A percentile compares a stretch with the other conserved stretches of the same genome.
phyloP scores from a whole-genome alignment of 345 rosid species.

The Boechera stricta region DNA sequence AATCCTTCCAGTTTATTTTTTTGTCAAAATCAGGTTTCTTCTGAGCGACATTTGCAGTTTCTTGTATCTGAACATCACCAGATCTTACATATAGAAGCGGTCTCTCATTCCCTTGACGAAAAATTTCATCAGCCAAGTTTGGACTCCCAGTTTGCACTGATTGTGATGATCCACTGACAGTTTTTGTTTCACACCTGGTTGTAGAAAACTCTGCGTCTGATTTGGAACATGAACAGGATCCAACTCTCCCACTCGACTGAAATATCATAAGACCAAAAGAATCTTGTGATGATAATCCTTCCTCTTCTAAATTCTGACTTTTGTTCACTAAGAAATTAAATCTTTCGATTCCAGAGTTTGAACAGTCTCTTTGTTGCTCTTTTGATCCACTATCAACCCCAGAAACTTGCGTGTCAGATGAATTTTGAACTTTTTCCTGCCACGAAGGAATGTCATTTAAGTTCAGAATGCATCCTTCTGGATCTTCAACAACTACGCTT shows the following conservation, averaged over 20 bases:
- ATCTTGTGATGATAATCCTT: slow-evolving; percentile 75
- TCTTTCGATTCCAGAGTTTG: slow-evolving; percentile 51
- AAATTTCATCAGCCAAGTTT: slow-evolving; percentile 51
- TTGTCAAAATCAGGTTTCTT: slow-evolving; percentile 42
- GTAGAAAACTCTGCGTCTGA: slow-evolving; percentile 68
- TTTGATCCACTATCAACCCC: slow-evolving; percentile 45
- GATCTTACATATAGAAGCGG: slow-evolving; percentile 44
- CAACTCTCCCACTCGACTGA: slow-evolving; percentile 56
- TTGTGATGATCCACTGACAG: slow-evolving; percentile 45
- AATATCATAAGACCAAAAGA: slow-evolving; percentile 57
- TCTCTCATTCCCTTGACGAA: slow-evolving; percentile 43
- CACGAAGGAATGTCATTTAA: slow-evolving; percentile 50
- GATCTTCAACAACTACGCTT: slow-evolving; percentile 61
- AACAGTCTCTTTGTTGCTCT: slow-evolving; percentile 48
- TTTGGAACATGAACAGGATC: slow-evolving; percentile 64
- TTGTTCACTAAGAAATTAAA: slow-evolving; percentile 49
- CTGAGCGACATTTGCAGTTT: slow-evolving; percentile 45
- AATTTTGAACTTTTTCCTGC: slow-evolving; percentile 48
- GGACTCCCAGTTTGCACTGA: slow-evolving; percentile 45
- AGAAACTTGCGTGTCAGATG: slow-evolving; percentile 50
- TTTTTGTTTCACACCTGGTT: slow-evolving; percentile 47
- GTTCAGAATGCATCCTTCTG: slow-evolving; percentile 53
- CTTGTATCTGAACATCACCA: slow-evolving; percentile 41
- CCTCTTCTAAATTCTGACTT: slow-evolving; percentile 64
- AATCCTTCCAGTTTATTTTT: slow-evolving; percentile 38